Conservation (phyloP, 768 basidiomycete genomes). For the Pisolithus sp. region DNA sequence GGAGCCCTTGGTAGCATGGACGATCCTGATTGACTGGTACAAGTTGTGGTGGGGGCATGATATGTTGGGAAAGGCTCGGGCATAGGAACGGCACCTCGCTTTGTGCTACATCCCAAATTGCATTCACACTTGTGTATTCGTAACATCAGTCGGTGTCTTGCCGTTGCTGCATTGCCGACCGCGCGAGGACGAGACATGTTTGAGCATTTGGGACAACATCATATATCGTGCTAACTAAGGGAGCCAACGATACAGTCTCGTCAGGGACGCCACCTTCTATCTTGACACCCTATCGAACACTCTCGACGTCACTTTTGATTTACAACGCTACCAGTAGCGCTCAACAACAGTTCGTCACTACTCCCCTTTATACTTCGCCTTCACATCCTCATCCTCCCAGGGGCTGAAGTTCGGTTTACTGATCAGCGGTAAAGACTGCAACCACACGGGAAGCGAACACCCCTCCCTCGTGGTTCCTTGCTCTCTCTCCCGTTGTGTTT, state of each 20-base stretch:
- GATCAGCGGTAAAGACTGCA: conserved; percentile 57
- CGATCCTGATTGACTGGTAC: too few species aligned
- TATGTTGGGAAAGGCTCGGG: too few species aligned
- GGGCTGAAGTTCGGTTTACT: conserved; percentile 74
- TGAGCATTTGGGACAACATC: too few species aligned
- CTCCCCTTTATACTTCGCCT: conserved; percentile 15
- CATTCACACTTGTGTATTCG: too few species aligned
- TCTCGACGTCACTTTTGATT: background rate
- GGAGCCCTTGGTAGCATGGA: background rate
- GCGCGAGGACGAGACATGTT: too few species aligned
- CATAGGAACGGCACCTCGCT: too few species aligned
- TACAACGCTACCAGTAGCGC: background rate
- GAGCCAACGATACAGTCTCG: conserved; percentile 10
- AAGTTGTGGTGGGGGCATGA: too few species aligned
- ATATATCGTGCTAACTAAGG: too few species aligned
- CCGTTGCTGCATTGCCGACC: too few species aligned
- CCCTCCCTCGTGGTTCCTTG: conserved; percentile 17
- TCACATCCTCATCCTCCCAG: conserved; percentile 68
- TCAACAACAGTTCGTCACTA: conserved; percentile 9
- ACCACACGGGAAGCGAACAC: conserved; percentile 54
- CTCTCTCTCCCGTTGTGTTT: conserved; percentile 35
- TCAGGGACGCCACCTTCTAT: conserved; percentile 8
- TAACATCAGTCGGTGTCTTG: too few species aligned
- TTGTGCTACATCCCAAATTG: too few species aligned
- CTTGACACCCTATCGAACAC: background rate